Evolutionary conservation across 371 early-diverging fungal genomes (phyloP).

Genomic region (Apophysomyces trapeziformis): DNA sequence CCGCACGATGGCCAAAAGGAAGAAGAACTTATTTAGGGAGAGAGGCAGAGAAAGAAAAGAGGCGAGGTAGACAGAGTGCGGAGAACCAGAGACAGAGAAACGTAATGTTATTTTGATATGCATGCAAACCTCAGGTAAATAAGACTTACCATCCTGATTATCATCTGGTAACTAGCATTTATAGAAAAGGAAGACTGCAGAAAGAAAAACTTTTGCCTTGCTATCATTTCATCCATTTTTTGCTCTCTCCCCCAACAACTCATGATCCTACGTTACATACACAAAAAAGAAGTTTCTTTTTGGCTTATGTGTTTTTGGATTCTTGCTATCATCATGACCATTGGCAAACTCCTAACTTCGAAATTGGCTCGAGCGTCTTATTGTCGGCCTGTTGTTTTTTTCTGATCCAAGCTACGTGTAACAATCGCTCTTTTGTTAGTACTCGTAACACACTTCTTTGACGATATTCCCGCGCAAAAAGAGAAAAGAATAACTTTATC

Average conservation of each 20-base stretch:
- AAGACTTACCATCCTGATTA: background rate
- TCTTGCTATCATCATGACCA: background rate
- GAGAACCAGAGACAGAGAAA: no score
- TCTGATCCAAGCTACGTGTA: conserved; percentile 1
- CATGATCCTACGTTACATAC: background rate
- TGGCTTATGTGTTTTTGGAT: background rate
- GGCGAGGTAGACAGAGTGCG: no score
- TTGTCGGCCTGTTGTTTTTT: background rate
- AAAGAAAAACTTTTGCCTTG: background rate
- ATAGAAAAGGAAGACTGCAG: background rate
- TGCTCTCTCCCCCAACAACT: background rate
- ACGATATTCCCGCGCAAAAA: background rate
- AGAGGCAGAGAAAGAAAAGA: no score
- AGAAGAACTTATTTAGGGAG: background rate
- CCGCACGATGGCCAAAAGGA: background rate
- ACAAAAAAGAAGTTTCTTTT: background rate
- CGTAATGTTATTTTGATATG: background rate
- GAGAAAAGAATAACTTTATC: background rate
- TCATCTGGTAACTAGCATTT: background rate
- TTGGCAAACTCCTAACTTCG: background rate
- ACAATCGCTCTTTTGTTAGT: background rate
- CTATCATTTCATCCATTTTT: background rate
- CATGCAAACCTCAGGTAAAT: conserved; percentile 2
- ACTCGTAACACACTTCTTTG: background rate
- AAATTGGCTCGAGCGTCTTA: conserved; percentile 2